Base-by-base conservation (phyloP, 352 stramenopile species). In the Globisporangium rhizosaccharum region DNA sequence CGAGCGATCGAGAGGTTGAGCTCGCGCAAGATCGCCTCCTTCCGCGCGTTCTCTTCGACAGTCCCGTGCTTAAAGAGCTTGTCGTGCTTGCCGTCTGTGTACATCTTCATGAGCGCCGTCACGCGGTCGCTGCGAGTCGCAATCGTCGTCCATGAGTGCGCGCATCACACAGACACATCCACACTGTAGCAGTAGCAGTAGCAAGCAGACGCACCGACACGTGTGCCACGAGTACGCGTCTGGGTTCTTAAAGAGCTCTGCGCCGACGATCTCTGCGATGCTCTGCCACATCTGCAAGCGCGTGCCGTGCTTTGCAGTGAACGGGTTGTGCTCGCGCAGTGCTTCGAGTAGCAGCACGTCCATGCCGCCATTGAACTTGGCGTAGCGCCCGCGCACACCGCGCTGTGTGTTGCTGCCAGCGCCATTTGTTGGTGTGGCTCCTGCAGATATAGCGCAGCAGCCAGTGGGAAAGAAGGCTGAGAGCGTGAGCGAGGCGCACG, bases 1-100 rank as follows among this genome's bases (percentile, higher is more conserved):
- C 64, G 65, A 20, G 79, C 62, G 2, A 90, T 67, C 3, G 65
- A 68, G 26, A 75, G 46, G 45, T 77, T 84, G 49, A 91, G 70
- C 53, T 89, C 79, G 2, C 77, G 62, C 63, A 92, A 39, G 57
- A 92, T 85, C 10, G 61, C 41, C 56, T 89, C 80, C 54, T 92
- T 92, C 28, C 72, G 75, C 23, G 67, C 58, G 51, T 89, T 89
- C 28, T 92, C 80, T 39, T 90, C 80, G 50, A 76, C 73, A 2
- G 73, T 76, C 10, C 82, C 79, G 58, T 90, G 75, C 62, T 90
- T 90, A 76, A 88, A 91, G 62, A 93, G 71, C 68, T 90, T 91
- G 53, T 93, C 79, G 68, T 85, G 74, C 65, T 91, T 90, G 60
- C 75, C 80, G 55, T 89, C 81, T 14, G 78, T 72, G 42, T 87